These are phyloP conservation scores for Pisolithus thermaeus DNA, from an alignment of 1,284 basidiomycete genomes.

Conservation along the genomic window DNA sequence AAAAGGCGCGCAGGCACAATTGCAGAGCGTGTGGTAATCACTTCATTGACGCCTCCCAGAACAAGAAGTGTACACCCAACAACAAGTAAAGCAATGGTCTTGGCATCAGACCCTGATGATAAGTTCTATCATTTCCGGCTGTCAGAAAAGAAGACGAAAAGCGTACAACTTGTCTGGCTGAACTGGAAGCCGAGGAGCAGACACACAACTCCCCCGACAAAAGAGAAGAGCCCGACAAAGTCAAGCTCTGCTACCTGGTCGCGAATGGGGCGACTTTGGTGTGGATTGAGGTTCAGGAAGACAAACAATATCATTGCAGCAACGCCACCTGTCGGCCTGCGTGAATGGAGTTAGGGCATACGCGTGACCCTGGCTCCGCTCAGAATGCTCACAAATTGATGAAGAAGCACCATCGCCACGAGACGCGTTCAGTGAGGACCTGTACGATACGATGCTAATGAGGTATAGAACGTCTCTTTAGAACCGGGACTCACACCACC, in stretches of 20 bases:
- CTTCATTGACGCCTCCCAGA: constrained; percentile 57
- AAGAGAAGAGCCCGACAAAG: constrained; percentile 64
- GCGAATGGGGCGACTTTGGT: constrained; percentile 48
- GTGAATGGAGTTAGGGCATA: neutral
- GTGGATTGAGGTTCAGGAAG: constrained; percentile 81
- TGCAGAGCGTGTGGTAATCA: constrained; percentile 66
- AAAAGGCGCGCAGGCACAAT: constrained; percentile 81
- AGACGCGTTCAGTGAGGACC: constrained; percentile 66
- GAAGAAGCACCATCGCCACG: constrained; percentile 78
- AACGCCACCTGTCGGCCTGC: constrained; percentile 69
- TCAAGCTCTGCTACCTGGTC: constrained; percentile 69
- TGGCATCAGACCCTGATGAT: constrained; percentile 31
- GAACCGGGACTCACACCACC: constrained; percentile 51
- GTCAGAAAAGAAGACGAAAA: neutral
- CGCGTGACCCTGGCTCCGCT: neutral
- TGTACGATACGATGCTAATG: constrained; percentile 17
- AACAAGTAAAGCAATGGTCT: constrained; percentile 71
- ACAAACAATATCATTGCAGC: constrained; percentile 70
- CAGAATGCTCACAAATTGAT: constrained; percentile 54
- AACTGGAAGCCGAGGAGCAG: constrained; percentile 82
- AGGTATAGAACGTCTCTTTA: neutral
- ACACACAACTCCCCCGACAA: constrained; percentile 70
- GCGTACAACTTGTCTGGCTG: constrained; percentile 61
- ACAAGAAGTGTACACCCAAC: constrained; percentile 61
- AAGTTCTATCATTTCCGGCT: neutral